Evolutionary conservation across 164 flowering plant species (phyloP).

Genomic region (Sextonia rubra): DNA sequence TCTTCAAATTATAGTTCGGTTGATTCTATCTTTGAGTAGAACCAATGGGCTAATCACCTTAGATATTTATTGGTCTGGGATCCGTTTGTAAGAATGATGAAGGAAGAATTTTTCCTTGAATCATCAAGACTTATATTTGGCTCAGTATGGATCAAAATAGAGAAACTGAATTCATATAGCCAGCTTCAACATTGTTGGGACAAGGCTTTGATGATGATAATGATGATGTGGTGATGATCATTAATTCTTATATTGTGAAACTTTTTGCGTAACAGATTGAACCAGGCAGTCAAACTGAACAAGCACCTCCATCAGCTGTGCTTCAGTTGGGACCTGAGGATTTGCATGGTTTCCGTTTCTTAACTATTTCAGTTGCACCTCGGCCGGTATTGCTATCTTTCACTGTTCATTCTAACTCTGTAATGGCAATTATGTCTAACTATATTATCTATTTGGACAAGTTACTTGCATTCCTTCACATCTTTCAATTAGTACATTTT

Average conservation of each 20-base stretch:
- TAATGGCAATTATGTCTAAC: not conserved
- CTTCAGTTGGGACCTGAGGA: slow-evolving; percentile 63
- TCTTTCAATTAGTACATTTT: too few species aligned
- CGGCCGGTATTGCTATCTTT: slow-evolving; percentile 60
- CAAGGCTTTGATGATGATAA: not conserved
- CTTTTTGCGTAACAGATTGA: slow-evolving; percentile 54
- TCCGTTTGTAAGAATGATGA: too few species aligned
- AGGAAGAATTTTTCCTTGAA: not conserved
- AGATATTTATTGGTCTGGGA: too few species aligned
- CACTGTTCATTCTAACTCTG: not conserved
- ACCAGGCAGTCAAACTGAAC: slow-evolving; percentile 98
- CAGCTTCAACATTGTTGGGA: too few species aligned
- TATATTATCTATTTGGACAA: not conserved
- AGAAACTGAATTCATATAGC: too few species aligned
- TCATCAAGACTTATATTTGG: not conserved
- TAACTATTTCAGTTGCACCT: slow-evolving; percentile 96
- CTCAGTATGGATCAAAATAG: too few species aligned
- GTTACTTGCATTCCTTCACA: not conserved
- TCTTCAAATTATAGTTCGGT: not conserved
- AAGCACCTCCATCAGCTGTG: slow-evolving; percentile 89
- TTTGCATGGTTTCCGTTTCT: slow-evolving; percentile 80
- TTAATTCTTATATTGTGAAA: not conserved
- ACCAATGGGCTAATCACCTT: too few species aligned
- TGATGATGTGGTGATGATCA: too few species aligned
- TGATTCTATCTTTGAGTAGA: too few species aligned